phyloP scores from a whole-genome alignment of 164 flowering plant species.

The Piper betle region DNA sequence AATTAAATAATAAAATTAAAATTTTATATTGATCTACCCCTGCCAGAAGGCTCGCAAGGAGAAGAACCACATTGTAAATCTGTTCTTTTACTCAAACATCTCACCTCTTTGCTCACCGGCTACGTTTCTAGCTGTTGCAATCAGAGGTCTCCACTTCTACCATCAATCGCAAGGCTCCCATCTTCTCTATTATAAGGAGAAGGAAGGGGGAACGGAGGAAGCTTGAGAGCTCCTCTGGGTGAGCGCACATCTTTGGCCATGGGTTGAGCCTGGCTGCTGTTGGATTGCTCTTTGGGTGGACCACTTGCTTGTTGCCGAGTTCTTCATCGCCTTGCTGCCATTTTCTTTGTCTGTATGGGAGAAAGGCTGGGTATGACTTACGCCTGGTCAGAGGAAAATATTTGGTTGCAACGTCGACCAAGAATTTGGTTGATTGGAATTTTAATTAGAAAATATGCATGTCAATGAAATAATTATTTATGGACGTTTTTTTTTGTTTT shows the following conservation, averaged over 20 bases:
- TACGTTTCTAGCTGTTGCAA: slow-evolving; percentile 56
- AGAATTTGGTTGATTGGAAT: too few relatives aligned
- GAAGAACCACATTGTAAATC: slow-evolving; percentile 72
- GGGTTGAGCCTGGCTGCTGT: slow-evolving; percentile 67
- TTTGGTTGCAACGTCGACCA: too few relatives aligned
- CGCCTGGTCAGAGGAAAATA: too few relatives aligned
- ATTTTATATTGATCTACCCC: too few relatives aligned
- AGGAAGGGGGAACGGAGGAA: slow-evolving; percentile 12
- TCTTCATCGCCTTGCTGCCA: too few relatives aligned
- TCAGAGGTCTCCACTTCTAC: slow-evolving; percentile 40
- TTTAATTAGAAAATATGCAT: too few relatives aligned
- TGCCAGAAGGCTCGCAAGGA: slow-evolving; percentile 46
- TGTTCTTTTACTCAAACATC: slow-evolving; percentile 80
- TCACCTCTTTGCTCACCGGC: slow-evolving; percentile 80
- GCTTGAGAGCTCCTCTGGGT: slow-evolving; percentile 18
- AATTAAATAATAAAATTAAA: too few relatives aligned
- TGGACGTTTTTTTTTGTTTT: too few relatives aligned
- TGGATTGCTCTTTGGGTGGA: slow-evolving; percentile 67
- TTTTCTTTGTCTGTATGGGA: too few relatives aligned
- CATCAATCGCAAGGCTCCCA: slow-evolving; percentile 22
- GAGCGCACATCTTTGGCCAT: slow-evolving; percentile 35
- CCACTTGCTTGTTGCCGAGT: slow-evolving; percentile 72
- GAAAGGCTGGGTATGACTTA: too few relatives aligned
- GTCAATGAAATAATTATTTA: too few relatives aligned
- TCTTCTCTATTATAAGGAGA: too few relatives aligned